Evolutionary conservation across 164 flowering plant species (phyloP).

Genomic region (Amborella trichopoda): DNA sequence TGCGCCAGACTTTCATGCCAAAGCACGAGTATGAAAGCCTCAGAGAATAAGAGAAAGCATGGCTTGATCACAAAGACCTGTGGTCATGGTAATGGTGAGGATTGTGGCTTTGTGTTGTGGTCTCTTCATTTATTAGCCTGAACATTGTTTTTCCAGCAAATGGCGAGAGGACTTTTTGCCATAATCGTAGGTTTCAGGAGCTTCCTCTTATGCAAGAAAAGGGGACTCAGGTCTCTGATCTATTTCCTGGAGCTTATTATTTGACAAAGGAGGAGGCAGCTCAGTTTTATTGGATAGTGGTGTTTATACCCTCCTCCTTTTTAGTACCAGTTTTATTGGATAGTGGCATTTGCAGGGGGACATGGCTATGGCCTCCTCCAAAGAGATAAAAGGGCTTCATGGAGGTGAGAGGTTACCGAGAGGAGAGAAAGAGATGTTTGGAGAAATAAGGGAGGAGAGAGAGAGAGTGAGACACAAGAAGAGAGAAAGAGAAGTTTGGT

Average conservation of each 20-base stretch:
- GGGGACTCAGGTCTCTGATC: slow-evolving; percentile 34
- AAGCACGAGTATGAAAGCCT: slow-evolving; percentile 78
- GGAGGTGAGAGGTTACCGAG: no score
- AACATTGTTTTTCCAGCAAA: slow-evolving; percentile 60
- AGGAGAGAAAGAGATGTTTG: no score
- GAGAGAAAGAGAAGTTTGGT: no score
- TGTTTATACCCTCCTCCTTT: slow-evolving; percentile 85
- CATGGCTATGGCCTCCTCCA: no score
- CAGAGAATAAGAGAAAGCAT: slow-evolving; percentile 72
- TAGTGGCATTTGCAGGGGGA: no score
- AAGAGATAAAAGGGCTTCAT: no score
- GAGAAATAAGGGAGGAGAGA: no score
- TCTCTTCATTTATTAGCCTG: slow-evolving; percentile 42
- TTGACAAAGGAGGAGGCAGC: slow-evolving; percentile 78
- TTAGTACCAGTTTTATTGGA: no score
- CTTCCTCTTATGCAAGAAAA: slow-evolving; percentile 34
- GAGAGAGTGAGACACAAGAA: no score
- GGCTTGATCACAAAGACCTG: slow-evolving; percentile 52
- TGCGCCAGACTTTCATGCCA: slow-evolving; percentile 92
- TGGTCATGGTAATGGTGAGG: slow-evolving; percentile 12
- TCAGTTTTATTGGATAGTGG: slow-evolving; percentile 78
- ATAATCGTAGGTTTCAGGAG: slow-evolving; percentile 15
- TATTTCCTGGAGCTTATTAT: slow-evolving; percentile 60
- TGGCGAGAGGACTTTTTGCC: slow-evolving; percentile 49
- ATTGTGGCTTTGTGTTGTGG: slow-evolving; percentile 31